Base-by-base conservation (phyloP, 2,329 filamentous ascomycete species). In the Fusarium kyushuense region DNA sequence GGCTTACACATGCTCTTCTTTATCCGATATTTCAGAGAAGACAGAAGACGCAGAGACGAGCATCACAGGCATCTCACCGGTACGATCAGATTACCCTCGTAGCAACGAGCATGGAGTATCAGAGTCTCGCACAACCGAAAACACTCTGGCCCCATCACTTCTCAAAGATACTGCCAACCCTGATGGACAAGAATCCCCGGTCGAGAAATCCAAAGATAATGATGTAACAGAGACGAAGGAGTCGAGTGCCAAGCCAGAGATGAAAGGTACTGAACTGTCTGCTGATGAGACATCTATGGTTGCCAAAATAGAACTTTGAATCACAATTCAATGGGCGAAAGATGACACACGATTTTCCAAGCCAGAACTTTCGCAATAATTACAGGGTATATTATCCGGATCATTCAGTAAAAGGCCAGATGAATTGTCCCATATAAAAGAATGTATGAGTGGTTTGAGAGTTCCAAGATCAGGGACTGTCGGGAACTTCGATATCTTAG, bases 21-120 rank as follows among this genome's bases (percentile, higher is more conserved):
- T 73, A 6, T 67, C 72, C 30, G 66, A 58, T 21, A 74, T 74
- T 17, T 65, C 69, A 23, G 72, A 74, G 49, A 68, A 71, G 30
- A 42, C 54, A 19, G 67, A 70, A n/a, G 48, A 64, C 11, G 41
- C 54, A 10, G 66, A 67, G 29, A 48, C 58, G 40, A 61, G 58
- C 33, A 59, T 54, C 14, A 49, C 55, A 27, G 57, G 42, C 25
- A 54, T 33, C 21, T 58, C 68, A 6, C 58, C 47, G 19, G 40
- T 47, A 8, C 56, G 40, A 43, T 54, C 56, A 16, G 60, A 63
- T 27, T 63, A 62, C n/a, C 46, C 54, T 47, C 56, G 21, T 6
- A 27, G 38, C 13, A 13, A 19, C 11, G 52, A 58, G 12, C 29
- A 41, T 17, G 53, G 36, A 30, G 13, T 38, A 30, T 38, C 51